phyloP scores from a whole-genome alignment of 2,329 filamentous ascomycete species.

The Fusarium sororula region DNA sequence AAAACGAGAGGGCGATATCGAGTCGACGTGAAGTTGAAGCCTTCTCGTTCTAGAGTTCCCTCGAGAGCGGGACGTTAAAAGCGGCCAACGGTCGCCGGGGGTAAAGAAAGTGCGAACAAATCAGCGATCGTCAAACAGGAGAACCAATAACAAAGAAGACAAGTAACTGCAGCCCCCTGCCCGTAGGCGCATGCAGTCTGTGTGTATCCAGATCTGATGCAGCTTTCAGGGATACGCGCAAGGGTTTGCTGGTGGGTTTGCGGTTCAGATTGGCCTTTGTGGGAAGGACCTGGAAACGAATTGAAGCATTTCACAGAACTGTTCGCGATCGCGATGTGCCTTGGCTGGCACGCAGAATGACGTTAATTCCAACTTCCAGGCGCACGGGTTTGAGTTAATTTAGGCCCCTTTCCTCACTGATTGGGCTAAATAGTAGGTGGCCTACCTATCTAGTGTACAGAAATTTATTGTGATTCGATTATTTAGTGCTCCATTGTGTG shows the following conservation, averaged over 20 bases:
- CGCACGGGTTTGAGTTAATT: slow-evolving; percentile 11
- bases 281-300: background rate
- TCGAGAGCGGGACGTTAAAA: slow-evolving; percentile 10
- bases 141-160: slow-evolving; percentile 9
- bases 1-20: slow-evolving; percentile 11
- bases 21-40: slow-evolving; percentile 18
- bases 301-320: slow-evolving; percentile 4
- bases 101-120: slow-evolving; percentile 19
- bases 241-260: slow-evolving; percentile 4
- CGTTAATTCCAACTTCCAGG: slow-evolving; percentile 21
- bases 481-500: background rate
- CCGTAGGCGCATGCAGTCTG: slow-evolving; percentile 11
- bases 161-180: slow-evolving; percentile 1
- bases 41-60: background rate
- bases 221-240: slow-evolving; percentile 9
- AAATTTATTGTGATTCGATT: background rate
- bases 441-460: slow-evolving; percentile 7
- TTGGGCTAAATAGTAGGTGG: slow-evolving; percentile 5
- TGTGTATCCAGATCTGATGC: slow-evolving; percentile 18
- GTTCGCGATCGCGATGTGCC: slow-evolving; percentile 8
- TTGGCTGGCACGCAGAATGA: slow-evolving; percentile 26
- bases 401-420: slow-evolving; percentile 8
- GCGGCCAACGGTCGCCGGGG: slow-evolving; percentile 3
- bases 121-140: slow-evolving; percentile 12
- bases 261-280: background rate